Percentiles rank a stretch among this genome's conserved stretches.
phyloP scores from a whole-genome alignment of 2,329 filamentous ascomycete genomes.

The Aureobasidium sp. region DNA sequence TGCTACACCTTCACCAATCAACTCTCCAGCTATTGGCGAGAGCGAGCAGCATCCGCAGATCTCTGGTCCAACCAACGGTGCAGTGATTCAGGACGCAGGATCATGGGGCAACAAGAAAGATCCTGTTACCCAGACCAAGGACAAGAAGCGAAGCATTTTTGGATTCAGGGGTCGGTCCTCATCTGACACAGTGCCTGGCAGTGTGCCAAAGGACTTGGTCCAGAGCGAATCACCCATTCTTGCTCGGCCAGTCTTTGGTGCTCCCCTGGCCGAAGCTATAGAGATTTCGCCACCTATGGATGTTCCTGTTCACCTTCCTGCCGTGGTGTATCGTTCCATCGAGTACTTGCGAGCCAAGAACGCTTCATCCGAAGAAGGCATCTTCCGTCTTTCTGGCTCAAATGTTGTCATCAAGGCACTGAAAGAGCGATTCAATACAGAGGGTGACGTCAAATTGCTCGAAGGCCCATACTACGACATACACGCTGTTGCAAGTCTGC shows the following conservation, averaged over 20 bases:
- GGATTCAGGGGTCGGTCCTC: constrained; percentile 62
- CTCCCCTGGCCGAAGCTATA: constrained; percentile 77
- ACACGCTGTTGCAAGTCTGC: constrained; percentile 85
- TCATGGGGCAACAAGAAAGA: constrained; percentile 73
- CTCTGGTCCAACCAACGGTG: constrained; percentile 76
- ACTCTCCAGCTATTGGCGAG: constrained; percentile 27
- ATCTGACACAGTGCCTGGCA: constrained; percentile 47
- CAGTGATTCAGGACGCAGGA: constrained; percentile 74
- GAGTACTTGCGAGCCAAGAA: constrained; percentile 83
- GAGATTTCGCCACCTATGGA: constrained; percentile 68
- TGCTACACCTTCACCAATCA: constrained; percentile 31
- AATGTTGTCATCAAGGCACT: constrained; percentile 89
- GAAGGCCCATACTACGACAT: constrained; percentile 82
- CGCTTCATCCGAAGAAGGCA: constrained; percentile 81
- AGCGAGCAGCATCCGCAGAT: constrained; percentile 47
- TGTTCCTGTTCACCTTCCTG: constrained; percentile 69
- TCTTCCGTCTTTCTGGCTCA: constrained; percentile 94
- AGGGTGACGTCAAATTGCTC: constrained; percentile 84
- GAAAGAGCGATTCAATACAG: constrained; percentile 85
- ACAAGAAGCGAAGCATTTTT: constrained; percentile 68
- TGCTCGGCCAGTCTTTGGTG: constrained; percentile 71
- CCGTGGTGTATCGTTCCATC: constrained; percentile 91
- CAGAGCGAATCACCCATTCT: background rate
- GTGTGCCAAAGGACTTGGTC: constrained; percentile 29
- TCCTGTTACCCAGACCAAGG: constrained; percentile 57